These are phyloP conservation scores for Blakeslea trispora DNA, from an alignment of 371 early-diverging fungal species.

Conservation along the genomic window DNA sequence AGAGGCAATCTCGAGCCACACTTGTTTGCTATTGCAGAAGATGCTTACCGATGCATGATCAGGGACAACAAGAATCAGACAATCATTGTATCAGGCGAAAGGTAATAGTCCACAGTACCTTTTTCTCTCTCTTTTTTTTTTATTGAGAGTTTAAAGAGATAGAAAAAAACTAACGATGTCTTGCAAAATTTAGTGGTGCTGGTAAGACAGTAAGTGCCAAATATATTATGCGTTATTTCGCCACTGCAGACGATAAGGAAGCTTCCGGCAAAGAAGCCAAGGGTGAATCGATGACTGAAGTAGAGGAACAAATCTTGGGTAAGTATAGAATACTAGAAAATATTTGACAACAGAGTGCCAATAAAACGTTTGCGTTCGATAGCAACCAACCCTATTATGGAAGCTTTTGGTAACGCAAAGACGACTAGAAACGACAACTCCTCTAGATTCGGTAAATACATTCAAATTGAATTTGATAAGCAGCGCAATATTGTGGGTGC, in stretches of 20 bases:
- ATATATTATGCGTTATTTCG: slow-evolving; percentile 98
- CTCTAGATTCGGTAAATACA: slow-evolving; percentile 99
- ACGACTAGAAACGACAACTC: slow-evolving; percentile 99
- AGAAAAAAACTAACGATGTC: too few relatives aligned
- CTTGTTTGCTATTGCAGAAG: slow-evolving; percentile 97
- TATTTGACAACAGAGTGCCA: neutral
- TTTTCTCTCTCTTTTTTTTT: neutral
- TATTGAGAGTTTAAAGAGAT: too few relatives aligned
- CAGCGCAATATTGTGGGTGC: slow-evolving; percentile 91
- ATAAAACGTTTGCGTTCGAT: too few relatives aligned
- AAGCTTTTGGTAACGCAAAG: slow-evolving; percentile 99
- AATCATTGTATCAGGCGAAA: slow-evolving; percentile 98
- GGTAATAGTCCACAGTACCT: too few relatives aligned
- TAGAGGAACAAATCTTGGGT: slow-evolving; percentile 81
- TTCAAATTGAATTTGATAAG: slow-evolving; percentile 87
- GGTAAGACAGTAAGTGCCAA: slow-evolving; percentile 97
- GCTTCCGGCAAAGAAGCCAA: slow-evolving; percentile 38
- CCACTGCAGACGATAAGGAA: slow-evolving; percentile 81
- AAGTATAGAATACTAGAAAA: slow-evolving; percentile 1
- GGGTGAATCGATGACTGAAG: slow-evolving; percentile 67
- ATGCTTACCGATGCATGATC: slow-evolving; percentile 96
- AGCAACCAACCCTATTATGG: slow-evolving; percentile 98
- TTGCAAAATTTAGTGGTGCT: slow-evolving; percentile 69
- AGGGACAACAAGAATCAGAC: slow-evolving; percentile 93
- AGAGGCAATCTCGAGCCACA: slow-evolving; percentile 97